Base-by-base conservation (phyloP, 148 eudicot genomes). In the Chenopodium album region DNA sequence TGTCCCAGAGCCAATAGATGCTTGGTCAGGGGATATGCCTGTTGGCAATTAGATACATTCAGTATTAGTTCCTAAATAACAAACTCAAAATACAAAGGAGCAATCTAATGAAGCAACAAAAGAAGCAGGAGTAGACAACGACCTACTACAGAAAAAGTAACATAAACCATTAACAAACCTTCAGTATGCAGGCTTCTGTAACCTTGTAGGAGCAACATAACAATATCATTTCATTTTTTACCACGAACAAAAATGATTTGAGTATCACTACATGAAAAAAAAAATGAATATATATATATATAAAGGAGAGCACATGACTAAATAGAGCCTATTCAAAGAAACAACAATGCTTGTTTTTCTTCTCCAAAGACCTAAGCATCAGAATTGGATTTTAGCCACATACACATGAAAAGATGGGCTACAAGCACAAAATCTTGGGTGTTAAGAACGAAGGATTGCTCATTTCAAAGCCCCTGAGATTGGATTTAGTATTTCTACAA, bases 21-120 rank as follows among this genome's bases (percentile, higher is more conserved):
- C 94, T 80, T 80, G 90, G 84, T 88, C 94, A 79, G 98, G 92
- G 66, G 98, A 93, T 77, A 89, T 86, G 77, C 94, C 98, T 95
- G 89, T 70, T 13, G 26, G 28, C 70, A 80, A 48, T 84, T 48
- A 44, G 75, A 60, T 64, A 59, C 64, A 71, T 23, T 47, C 48
- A 62, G 71, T 31, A 26, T 26, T 12, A 56, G 75, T 44, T 8
- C 47, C 65, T 66, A 62, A 37, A 65, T 32, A 26, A 76, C n/a
- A 32, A 46, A 77, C 44, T 19, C 46, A 3, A 28, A 60, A 54
- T 28, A 69, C 26, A 46, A 34, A 28, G 48, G 7, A 16, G n/a
- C n/a, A 14, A 22, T 17, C 11, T 20, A 26, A 79, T 52, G 32
- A 22, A 46, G 34, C 56, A 79, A 29, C 12, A 80, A 44, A n/a